Percentiles rank a stretch among this genome's conserved stretches.
Conservation (phyloP, 2,329 filamentous ascomycete species). For the Aaosphaeria pasadenensis region DNA sequence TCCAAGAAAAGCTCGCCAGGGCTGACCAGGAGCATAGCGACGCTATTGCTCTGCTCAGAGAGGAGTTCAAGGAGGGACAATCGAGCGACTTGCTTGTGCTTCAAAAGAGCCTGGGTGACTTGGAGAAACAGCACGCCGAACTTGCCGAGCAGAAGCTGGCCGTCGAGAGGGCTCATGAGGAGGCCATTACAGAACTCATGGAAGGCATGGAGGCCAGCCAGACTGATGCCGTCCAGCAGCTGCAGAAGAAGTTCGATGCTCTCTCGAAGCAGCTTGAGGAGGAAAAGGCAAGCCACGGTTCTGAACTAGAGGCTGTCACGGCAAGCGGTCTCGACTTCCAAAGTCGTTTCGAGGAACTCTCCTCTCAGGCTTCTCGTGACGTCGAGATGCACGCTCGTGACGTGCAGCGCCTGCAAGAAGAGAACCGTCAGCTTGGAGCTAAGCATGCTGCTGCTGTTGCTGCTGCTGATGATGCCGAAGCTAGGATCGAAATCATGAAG, state of each 20-base stretch:
- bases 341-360: slow-evolving; percentile 13
- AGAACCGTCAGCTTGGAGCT: slow-evolving; percentile 9
- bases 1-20: slow-evolving; percentile 19
- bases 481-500: slow-evolving; percentile 35
- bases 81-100: slow-evolving; percentile 22
- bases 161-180: slow-evolving; percentile 30
- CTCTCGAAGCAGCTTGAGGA: slow-evolving; percentile 19
- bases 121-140: slow-evolving; percentile 24
- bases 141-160: slow-evolving; percentile 25
- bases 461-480: slow-evolving; percentile 24
- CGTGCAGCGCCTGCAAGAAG: slow-evolving; percentile 9
- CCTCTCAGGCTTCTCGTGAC: slow-evolving; percentile 8
- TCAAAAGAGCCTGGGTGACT: slow-evolving; percentile 22
- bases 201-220: slow-evolving; percentile 31
- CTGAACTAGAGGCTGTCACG: slow-evolving; percentile 1
- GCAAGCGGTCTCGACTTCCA: slow-evolving; percentile 12
- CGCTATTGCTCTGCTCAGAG: slow-evolving; percentile 26
- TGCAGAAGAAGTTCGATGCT: slow-evolving; percentile 32
- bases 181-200: slow-evolving; percentile 35
- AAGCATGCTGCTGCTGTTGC: slow-evolving; percentile 16
- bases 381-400: slow-evolving; percentile 9
- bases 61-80: slow-evolving; percentile 26
- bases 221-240: slow-evolving; percentile 27
- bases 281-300: slow-evolving; percentile 6
- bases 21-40: slow-evolving; percentile 29